These are phyloP conservation scores for Boletus huronensis DNA, from an alignment of 768 basidiomycete genomes.

Conservation along the genomic window DNA sequence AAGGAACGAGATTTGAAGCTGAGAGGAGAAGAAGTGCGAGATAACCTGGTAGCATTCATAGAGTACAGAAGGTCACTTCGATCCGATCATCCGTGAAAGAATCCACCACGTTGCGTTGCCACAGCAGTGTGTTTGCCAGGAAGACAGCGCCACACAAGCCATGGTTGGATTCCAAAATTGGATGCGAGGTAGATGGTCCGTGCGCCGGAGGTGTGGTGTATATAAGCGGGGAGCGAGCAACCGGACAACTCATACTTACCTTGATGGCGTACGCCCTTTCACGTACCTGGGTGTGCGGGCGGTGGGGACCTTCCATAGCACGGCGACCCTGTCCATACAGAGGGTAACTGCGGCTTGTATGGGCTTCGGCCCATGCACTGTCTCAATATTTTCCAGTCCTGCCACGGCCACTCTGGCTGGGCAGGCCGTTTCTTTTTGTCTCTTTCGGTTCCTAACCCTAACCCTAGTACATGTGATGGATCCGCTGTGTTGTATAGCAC, in stretches of 20 bases:
- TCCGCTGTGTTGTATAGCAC: background rate
- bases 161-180: background rate
- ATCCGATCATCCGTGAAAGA: conserved; percentile 13
- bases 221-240: conserved; percentile 21
- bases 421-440: conserved; percentile 42
- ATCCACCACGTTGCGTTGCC: too few relatives aligned
- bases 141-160: too few relatives aligned
- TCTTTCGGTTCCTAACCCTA: conserved; percentile 40
- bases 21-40: conserved; percentile 72
- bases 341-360: conserved; percentile 57
- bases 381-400: conserved; percentile 79
- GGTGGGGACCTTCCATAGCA: conserved; percentile 58
- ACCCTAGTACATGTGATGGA: conserved; percentile 37
- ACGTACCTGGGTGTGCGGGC: conserved; percentile 52
- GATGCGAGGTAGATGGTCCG: conserved; percentile 22
- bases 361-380: conserved; percentile 73
- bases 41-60: conserved; percentile 74
- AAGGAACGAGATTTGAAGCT: conserved; percentile 61
- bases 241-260: conserved; percentile 50
- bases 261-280: conserved; percentile 59
- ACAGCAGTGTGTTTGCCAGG: too few relatives aligned
- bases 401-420: conserved; percentile 54
- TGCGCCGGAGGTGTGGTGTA: conserved; percentile 24
- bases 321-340: conserved; percentile 69
- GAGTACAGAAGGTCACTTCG: conserved; percentile 62